Conservation (phyloP, 2,329 filamentous ascomycete genomes). For the Aureobasidium sp. region DNA sequence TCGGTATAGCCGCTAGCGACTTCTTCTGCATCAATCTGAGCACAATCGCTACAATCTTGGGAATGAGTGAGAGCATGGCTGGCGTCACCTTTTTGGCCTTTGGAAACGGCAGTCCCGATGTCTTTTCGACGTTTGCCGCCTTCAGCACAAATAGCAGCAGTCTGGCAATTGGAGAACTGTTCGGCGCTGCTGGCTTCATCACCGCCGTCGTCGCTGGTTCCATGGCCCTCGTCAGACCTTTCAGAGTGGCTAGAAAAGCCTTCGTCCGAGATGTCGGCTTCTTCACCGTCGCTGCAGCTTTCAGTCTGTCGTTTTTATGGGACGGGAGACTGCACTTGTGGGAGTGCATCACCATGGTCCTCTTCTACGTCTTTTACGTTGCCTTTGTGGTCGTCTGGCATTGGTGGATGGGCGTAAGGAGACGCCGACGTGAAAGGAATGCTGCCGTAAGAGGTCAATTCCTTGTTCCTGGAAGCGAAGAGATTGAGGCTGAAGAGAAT, state of each 20-base stretch:
- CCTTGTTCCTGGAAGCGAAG: constrained; percentile 47
- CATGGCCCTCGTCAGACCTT: constrained; percentile 94
- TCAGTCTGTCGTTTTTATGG: constrained; percentile 78
- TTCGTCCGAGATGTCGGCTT: constrained; percentile 89
- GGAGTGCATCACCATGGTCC: constrained; percentile 88
- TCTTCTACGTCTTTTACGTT: constrained; percentile 85
- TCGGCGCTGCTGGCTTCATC: constrained; percentile 93
- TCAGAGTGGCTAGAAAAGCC: constrained; percentile 78
- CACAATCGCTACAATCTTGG: constrained; percentile 80
- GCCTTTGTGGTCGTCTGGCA: constrained; percentile 84
- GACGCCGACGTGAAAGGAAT: constrained; percentile 54
- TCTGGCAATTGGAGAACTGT: constrained; percentile 87
- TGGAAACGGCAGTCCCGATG: constrained; percentile 94
- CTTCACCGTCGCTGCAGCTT: constrained; percentile 77
- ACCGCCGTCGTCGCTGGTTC: constrained; percentile 92
- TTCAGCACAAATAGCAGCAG: constrained; percentile 98
- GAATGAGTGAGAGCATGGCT: constrained; percentile 90
- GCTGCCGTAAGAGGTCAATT: constrained; percentile 67
- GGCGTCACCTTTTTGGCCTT: constrained; percentile 96
- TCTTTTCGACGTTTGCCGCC: constrained; percentile 96
- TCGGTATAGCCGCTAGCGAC: constrained; percentile 94
- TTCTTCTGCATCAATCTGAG: constrained; percentile 97
- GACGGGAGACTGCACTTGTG: constrained; percentile 78
- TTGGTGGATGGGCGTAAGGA: constrained; percentile 64
- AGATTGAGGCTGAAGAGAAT: constrained; percentile 46